Evolutionary conservation across 257 asterid genomes (phyloP).

Genomic region (Anisodus tanguticus): DNA sequence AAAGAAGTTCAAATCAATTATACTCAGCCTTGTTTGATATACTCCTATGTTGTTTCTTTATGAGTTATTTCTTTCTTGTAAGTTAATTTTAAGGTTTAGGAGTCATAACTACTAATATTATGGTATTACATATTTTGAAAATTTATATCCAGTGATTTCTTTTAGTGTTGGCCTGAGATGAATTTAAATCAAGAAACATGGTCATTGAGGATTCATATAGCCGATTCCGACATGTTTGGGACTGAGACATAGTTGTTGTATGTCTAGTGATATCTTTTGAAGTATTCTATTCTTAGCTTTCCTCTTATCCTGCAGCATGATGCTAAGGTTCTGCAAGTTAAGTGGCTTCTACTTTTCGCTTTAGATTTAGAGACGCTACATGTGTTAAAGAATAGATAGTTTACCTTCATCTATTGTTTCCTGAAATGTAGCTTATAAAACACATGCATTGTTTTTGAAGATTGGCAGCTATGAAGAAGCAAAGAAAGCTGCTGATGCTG

Average conservation of each 20-base stretch:
- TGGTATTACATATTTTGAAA: background rate
- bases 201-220: background rate
- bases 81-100: background rate
- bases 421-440: background rate
- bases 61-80: background rate
- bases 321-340: background rate
- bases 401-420: background rate
- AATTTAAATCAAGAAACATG: background rate
- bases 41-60: background rate
- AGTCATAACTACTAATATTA: background rate
- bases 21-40: background rate
- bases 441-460: constrained; percentile 33
- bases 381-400: background rate
- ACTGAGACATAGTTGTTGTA: background rate
- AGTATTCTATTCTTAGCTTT: background rate
- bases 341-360: background rate
- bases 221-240: background rate
- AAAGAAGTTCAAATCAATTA: constrained; percentile 6
- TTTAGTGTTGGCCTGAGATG: background rate
- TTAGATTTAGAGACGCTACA: background rate
- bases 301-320: no score
- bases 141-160: background rate
- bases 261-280: background rate
- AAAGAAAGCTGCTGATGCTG: constrained; percentile 61
- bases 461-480: constrained; percentile 88